Conservation (phyloP, 2,329 filamentous ascomycete species). For the Curvularia sp. region DNA sequence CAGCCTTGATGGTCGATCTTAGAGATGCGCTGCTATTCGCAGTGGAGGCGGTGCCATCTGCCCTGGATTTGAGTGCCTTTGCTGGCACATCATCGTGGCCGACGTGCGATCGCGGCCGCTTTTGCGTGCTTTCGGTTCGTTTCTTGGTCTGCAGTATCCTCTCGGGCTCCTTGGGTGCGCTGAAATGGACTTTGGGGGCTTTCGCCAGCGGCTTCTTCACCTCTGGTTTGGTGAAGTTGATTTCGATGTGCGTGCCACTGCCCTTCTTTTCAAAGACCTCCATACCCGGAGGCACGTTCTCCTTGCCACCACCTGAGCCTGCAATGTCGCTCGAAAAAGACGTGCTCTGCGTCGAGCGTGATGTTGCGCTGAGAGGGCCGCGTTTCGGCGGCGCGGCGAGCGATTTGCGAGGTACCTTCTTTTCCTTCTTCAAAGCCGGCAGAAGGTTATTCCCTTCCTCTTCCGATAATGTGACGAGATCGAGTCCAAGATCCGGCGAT, state of each 20-base stretch:
- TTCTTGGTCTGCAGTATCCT: constrained; percentile 29
- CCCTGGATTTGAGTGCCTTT: constrained; percentile 45
- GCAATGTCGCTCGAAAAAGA: constrained; percentile 55
- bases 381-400: constrained; percentile 58
- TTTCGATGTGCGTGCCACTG: constrained; percentile 38
- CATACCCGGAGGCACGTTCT: constrained; percentile 66
- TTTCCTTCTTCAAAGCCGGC: constrained; percentile 43
- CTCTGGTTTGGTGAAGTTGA: constrained; percentile 43
- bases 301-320: constrained; percentile 66
- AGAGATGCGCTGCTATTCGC: constrained; percentile 33
- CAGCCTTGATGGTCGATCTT: constrained; percentile 37
- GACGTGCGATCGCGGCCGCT: constrained; percentile 44
- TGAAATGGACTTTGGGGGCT: constrained; percentile 40
- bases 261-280: constrained; percentile 38
- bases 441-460: constrained; percentile 45
- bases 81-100: constrained; percentile 43
- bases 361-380: constrained; percentile 58
- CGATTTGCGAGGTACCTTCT: constrained; percentile 49
- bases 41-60: constrained; percentile 40
- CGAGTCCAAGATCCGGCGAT: constrained; percentile 50
- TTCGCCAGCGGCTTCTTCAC: constrained; percentile 35
- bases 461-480: constrained; percentile 50
- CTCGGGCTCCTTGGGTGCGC: constrained; percentile 31
- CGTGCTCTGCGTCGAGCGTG: constrained; percentile 51
- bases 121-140: constrained; percentile 41